A percentile compares a stretch with the other conserved stretches of the same genome.
Evolutionary conservation across 129 eudicot genomes (phyloP).

Genomic region (Solidago caesia): DNA sequence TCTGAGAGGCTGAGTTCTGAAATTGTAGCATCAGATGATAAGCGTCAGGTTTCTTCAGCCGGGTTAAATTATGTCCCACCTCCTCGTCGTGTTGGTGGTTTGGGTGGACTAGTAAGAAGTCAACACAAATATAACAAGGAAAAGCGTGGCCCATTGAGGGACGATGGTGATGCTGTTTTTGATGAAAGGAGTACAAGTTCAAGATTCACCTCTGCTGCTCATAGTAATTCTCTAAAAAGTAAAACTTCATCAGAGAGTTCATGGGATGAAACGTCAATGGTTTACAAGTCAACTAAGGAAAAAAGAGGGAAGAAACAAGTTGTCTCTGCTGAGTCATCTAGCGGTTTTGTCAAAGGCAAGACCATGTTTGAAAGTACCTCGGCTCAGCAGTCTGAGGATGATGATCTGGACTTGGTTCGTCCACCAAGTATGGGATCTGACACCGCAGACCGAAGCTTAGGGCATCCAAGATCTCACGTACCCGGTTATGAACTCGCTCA

Average conservation of each 20-base stretch:
- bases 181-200: slow-evolving; percentile 71
- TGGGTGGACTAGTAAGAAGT: slow-evolving; percentile 42
- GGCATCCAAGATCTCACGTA: slow-evolving; percentile 37
- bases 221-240: slow-evolving; percentile 65
- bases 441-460: slow-evolving; percentile 34
- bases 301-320: slow-evolving; percentile 62
- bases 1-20: slow-evolving; percentile 47
- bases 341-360: slow-evolving; percentile 57
- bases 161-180: slow-evolving; percentile 35
- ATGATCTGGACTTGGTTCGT: slow-evolving; percentile 46
- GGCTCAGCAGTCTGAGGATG: slow-evolving; percentile 42
- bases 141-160: slow-evolving; percentile 48
- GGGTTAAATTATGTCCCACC: slow-evolving; percentile 52
- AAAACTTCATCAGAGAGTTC: slow-evolving; percentile 89
- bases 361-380: slow-evolving; percentile 41
- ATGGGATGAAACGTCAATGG: slow-evolving; percentile 70
- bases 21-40: slow-evolving; percentile 42
- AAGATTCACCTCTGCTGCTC: slow-evolving; percentile 76
- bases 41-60: slow-evolving; percentile 31
- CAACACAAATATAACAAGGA: slow-evolving; percentile 56
- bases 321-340: slow-evolving; percentile 40
- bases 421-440: slow-evolving; percentile 37
- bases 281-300: slow-evolving; percentile 57
- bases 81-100: slow-evolving; percentile 46
- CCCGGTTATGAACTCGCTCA: slow-evolving; percentile 58